Evolutionary conservation across 805 yeast species (phyloP).

Genomic region (Torulaspora gathmanii): DNA sequence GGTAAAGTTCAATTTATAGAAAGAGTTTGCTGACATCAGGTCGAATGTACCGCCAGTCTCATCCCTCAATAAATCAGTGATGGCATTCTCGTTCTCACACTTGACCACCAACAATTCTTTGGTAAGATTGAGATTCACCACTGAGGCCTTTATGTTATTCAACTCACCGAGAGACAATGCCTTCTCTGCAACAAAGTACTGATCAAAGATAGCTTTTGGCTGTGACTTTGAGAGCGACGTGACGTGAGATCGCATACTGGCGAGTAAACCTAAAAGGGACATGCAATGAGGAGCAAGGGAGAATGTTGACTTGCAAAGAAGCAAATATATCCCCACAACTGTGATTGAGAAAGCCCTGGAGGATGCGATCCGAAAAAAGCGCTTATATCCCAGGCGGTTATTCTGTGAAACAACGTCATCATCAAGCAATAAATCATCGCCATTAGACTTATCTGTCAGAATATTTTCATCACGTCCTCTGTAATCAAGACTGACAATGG

Average conservation of each 20-base stretch:
- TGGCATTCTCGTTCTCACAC: not conserved
- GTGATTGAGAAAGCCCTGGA: conserved; percentile 5
- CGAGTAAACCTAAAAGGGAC: conserved; percentile 16
- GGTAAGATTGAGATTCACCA: conserved; percentile 4
- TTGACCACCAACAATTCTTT: conserved; percentile 12
- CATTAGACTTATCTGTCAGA: conserved; percentile 28
- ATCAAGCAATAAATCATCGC: conserved; percentile 6
- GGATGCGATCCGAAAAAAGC: not conserved
- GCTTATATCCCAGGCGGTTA: conserved; percentile 4
- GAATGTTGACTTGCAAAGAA: conserved; percentile 13
- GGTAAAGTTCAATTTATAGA: conserved; percentile 45
- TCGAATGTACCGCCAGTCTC: conserved; percentile 4
- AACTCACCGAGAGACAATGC: not conserved
- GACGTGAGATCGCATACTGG: conserved; percentile 7
- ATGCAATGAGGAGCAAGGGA: conserved; percentile 18
- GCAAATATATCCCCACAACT: conserved; percentile 7
- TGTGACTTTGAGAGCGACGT: conserved; percentile 5
- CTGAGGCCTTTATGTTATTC: not conserved
- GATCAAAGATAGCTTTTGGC: conserved; percentile 13
- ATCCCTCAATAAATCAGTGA: not conserved
- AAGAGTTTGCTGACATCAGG: conserved; percentile 23
- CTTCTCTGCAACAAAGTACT: conserved; percentile 10
- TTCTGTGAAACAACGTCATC: not conserved
- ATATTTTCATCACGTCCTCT: conserved; percentile 60
- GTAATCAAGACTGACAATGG: conserved; percentile 63